Evolutionary conservation across 441 rosid species (phyloP), one percentile per base, ranked within the genome.

Genomic region (Euphorbia celastroides): DNA sequence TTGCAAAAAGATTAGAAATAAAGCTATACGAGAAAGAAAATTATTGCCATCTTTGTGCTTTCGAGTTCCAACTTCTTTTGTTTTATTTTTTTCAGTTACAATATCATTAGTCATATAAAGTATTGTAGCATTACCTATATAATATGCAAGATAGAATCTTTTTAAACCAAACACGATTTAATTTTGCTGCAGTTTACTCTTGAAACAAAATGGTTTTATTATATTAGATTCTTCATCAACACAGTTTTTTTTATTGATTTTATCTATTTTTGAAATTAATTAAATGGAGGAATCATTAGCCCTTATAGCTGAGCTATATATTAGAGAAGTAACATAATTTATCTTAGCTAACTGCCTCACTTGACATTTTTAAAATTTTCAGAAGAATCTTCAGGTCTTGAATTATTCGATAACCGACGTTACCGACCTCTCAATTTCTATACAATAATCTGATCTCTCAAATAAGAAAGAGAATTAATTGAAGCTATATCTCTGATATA

Each of bases 381-480:
- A 55, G 5, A 42, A 12, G 64, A 64, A 70, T 60, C 64, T 57
- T 62, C 55, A 52, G 20, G 20, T 11, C 32, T 11, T 67, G 28
- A 55, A 55, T 55, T 67, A 41, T 42, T 72, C 61, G 11, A 25
- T n/a, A n/a, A n/a, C n/a, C n/a, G n/a, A n/a, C n/a, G n/a, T 55
- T 67, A 60, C 70, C 62, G 58, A 60, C 75, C 46, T 27, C 20
- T 59, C 58, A 54, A 58, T 59, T 59, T n/a, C 25, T 13, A 19
- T 2, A 17, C 27, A 12, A 48, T 5, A 16, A 57, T 41, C 12
- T 32, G 4, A 3, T 27, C 48, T 19, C 28, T 20, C 30, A 41
- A 23, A 9, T n/a, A n/a, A n/a, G n/a, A n/a, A n/a, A 58, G 32
- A 63, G 71, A 68, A 77, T 64, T 74, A 55, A 48, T 28, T 44